Evolutionary conservation across 257 asterid species (phyloP), one percentile per base, ranked within the genome.

Genomic region (Solanum piurae): DNA sequence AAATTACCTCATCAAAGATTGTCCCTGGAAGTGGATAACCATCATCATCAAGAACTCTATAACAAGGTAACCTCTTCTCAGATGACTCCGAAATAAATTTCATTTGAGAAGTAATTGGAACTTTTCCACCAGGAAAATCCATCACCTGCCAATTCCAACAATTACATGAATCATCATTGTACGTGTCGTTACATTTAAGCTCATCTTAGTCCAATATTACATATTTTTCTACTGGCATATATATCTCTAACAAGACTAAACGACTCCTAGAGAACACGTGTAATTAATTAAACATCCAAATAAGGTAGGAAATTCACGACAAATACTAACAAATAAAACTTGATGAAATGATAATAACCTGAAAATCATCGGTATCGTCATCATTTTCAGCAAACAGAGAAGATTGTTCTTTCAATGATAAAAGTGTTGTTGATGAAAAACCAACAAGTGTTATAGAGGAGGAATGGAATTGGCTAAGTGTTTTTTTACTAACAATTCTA

Each of bases 61-160:
- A 97, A 89, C 99, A 97, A 8, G 99, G 98, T 55, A 95, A 84
- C 89, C 98, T 93, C 87, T 92, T 92, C 21, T 90, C 95, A 4
- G 93, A 6, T 44, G 95, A 90, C 86, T 92, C 98, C 8, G 98
- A 71, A 55, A 96, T 91, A 92, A 97, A 96, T 52, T 89, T 88
- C 94, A 95, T 94, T 79, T 91, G 90, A 40, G 93, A 75, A 16
- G 95, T 96, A 38, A 94, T 93, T 29, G 93, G 83, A 8, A 97
- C 96, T 83, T 89, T 93, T 87, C 98, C 99, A 49, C 98, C 99
- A 14, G 99, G 98, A 79, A 97, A 96, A 64, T 97, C 98, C 27
- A 94, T 20, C 4, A 77, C 94, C 98, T 95, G 94, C 85, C 60
- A 29, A 83, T 52, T 52, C 23, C 60, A 52, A 52, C 60, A 52